Conservation (phyloP, 768 basidiomycete genomes). For the Dendrothele bispora region DNA sequence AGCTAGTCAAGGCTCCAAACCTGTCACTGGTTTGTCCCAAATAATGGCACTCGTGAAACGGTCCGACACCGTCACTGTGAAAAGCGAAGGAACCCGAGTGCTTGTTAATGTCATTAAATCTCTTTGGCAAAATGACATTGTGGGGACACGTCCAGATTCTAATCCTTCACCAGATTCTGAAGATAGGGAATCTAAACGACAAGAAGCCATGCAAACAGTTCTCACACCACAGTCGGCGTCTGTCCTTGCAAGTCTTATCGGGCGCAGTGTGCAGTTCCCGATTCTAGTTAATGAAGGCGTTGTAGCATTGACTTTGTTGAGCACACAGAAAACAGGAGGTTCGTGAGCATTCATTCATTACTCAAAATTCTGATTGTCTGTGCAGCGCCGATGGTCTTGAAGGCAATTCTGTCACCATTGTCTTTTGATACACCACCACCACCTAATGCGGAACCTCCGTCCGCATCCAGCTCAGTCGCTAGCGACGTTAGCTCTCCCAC, state of each 20-base stretch:
- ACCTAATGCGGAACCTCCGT: conserved; percentile 30
- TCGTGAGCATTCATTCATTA: conserved; percentile 23
- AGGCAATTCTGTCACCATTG: conserved; percentile 54
- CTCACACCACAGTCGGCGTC: conserved; percentile 54
- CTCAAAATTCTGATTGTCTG: conserved; percentile 4
- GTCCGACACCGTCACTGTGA: conserved; percentile 78
- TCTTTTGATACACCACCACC: conserved; percentile 37
- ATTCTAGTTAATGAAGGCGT: conserved; percentile 88
- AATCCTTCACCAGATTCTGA: conserved; percentile 23
- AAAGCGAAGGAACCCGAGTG: conserved; percentile 88
- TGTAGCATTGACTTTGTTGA: conserved; percentile 77
- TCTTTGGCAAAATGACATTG: conserved; percentile 59
- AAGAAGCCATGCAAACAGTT: conserved; percentile 52
- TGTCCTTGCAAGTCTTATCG: conserved; percentile 69
- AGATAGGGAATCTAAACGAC: conserved; percentile 48
- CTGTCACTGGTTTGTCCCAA: conserved; percentile 56
- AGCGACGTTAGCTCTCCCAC: conserved; percentile 51
- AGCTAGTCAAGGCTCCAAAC: conserved; percentile 20
- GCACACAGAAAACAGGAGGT: conserved; percentile 68
- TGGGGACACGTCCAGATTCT: conserved; percentile 11
- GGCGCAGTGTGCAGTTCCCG: conserved; percentile 77
- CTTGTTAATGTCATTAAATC: conserved; percentile 85
- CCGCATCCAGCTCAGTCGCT: conserved; percentile 38
- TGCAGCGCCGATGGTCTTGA: conserved; percentile 62
- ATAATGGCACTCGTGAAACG: conserved; percentile 76